Base-by-base conservation (phyloP, 257 asterid species). In the Nyctanthes arbortristis region DNA sequence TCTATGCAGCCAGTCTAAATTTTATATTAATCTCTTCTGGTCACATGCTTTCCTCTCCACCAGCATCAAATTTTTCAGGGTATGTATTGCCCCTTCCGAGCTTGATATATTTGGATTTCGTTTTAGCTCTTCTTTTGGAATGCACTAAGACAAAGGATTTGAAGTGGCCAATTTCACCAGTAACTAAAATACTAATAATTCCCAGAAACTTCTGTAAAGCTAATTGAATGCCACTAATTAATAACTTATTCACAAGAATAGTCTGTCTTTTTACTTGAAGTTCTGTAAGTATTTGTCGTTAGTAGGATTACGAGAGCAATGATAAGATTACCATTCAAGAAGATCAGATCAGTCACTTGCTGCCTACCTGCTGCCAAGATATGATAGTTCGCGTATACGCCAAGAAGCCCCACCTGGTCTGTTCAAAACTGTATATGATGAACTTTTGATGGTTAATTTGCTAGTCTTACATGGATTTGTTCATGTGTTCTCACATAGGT, bases 31-130 rank as follows among this genome's bases (percentile, higher is more conserved):
- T 36, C 43, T 71, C 54, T 69, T 73, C 64, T 65, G 64, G 52
- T 63, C 81, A 34, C 65, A 77, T 71, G 72, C 63, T 29, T 57
- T 66, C 24, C 22, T 43, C 80, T 57, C 33, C 80, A 34, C 77
- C 96, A 92, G 97, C 82, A 81, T 92, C 87, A 80, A 76, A 45
- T 92, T 92, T 79, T 92, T 86, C 84, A 43, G 88, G 98, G 97
- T 92, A 84, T 70, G 57, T 11, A 31, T 27, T 30, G 55, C 33
- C 66, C 30, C 57, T 66, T 62, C 29, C 30, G 57, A 47, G 39
- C 70, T 59, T 13, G n/a, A 20, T 45, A 32, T 34, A 36, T 65
- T 16, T 2, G 31, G 29, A 33, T 13, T 7, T 7, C 56, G 3
- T 47, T 47, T 18, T 7, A 47, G 14, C 12, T 39, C 20, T 39